Base-by-base conservation (phyloP, 495 filamentous ascomycete genomes). In the Annulohypoxylon nitens region DNA sequence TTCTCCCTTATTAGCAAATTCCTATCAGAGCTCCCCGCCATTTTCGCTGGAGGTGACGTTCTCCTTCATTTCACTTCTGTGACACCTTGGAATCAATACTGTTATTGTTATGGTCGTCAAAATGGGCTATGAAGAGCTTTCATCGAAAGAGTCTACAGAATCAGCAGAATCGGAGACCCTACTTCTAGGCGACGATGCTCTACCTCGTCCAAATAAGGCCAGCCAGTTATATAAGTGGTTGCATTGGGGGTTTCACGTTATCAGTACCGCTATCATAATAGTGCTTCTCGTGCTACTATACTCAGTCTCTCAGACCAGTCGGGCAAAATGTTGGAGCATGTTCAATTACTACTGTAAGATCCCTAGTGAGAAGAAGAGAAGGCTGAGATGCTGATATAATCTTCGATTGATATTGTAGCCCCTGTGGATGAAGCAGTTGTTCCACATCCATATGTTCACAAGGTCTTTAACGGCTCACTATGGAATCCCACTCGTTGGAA, bases 391-490 rank as follows among this genome's bases (percentile, higher is more conserved):
- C 43, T 47, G 16, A 47, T 47, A 20, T 20, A n/a, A 45, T 45
- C 14, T 45, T 11, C 11, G 43, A 20, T 20, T 20, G 7, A 47
- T 18, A 18, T 8, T 20, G 18, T 8, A 47, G 43, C 43, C 8
- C 43, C 43, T 3, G 43, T 47, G 12, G 43, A 47, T 20, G 43
- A 47, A 18, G 43, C 43, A 18, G 43, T 47, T 47, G 16, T 20
- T 47, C 43, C 43, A 6, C 43, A 47, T 47, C 43, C 43, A 20
- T 47, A 47, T 20, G 4, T 47, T 9, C 43, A 47, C 12, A 12
- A 47, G 18, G 43, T 47, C 43, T 74, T 75, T 33, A 75, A 69
- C 10, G 69, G 69, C n/a, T 73, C 73, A 6, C 73, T 75, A 9
- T 75, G 69, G 69, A 53, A 75, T 34, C 33, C 60, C 1, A 25